Evolutionary conservation across 139 green algal genomes (phyloP), one percentile per base, ranked within the genome.

Genomic region (Micractinium sp.): DNA sequence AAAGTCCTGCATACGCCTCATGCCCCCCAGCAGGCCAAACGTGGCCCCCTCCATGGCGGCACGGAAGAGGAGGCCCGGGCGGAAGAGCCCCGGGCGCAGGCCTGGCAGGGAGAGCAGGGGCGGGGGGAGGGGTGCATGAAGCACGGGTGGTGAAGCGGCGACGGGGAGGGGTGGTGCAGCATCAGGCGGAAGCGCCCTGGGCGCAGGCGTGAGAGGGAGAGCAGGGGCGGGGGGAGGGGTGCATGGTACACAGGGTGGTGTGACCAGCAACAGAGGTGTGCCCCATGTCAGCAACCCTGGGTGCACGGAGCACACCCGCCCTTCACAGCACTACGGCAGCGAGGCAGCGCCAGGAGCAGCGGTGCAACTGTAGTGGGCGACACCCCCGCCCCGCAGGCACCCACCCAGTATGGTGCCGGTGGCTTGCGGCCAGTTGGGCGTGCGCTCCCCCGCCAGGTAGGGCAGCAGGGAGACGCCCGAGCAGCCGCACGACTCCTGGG

Each of bases 41-140:
- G 96, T 98, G 66, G 91, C 94, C 0, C 96, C 97, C 89, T 99
- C 97, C 23, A 99, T 84, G 7, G 96, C 97, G 3, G 97, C 96
- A 1, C 96, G 91, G 92, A 98, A 99, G 38, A 98, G 61, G 69
- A 97, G 83, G 2, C 95, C 96, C 3, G 95, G 95, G 19, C 86
- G 78, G 16, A 92, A 60, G 56, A 38, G 47, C 39, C 93, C 93
- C 2, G 91, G 91, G n/a, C 90, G 81, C 66, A 95, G 85, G 61
- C 93, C 91, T 85, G 84, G 31, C 16, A 67, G 78, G 53, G 81
- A 4, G 27, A 5, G 78, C 39, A 15, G 29, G 78, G 39, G 36
- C 15, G 39, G 23, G 22, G n/a, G n/a, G 29, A 13, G 1, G 47
- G 4, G 27, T n/a, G 76, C 33, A 7, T 22, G 76, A 22, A 63